A percentile compares a stretch with the other conserved stretches of the same genome.
Evolutionary conservation across 768 basidiomycete genomes (phyloP).

Genomic region (Boletus insuetus): DNA sequence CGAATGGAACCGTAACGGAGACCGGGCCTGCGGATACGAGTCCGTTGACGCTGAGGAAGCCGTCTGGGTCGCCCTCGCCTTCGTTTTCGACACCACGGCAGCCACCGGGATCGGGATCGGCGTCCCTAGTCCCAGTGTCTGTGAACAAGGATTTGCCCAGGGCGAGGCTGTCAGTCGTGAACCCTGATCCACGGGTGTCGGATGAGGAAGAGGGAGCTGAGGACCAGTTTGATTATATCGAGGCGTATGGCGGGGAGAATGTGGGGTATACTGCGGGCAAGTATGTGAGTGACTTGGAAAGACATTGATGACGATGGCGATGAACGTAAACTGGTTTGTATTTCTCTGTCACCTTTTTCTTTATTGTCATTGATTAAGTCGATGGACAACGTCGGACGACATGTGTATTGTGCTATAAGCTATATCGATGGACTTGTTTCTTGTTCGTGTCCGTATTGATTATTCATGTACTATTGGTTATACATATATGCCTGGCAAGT

Average conservation of each 20-base stretch:
- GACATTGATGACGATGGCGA: not conserved
- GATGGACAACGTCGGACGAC: not conserved
- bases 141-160: slow-evolving; percentile 3
- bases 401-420: not conserved
- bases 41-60: slow-evolving; percentile 50
- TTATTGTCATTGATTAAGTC: slow-evolving; percentile 16
- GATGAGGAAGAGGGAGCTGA: slow-evolving; percentile 40
- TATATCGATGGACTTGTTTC: not conserved
- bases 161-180: slow-evolving; percentile 25
- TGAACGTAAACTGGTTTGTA: not conserved
- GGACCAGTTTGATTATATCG: slow-evolving; percentile 52
- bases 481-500: no score
- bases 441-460: no score
- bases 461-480: no score
- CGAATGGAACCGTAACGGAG: slow-evolving; percentile 23
- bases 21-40: slow-evolving; percentile 40
- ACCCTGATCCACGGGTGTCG: slow-evolving; percentile 24
- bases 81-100: not conserved
- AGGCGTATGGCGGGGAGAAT: slow-evolving; percentile 43
- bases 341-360: not conserved
- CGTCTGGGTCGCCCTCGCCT: slow-evolving; percentile 32
- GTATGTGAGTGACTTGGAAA: slow-evolving; percentile 48
- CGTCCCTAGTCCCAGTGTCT: slow-evolving; percentile 30
- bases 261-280: slow-evolving; percentile 42
- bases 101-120: slow-evolving; percentile 3